Base-by-base conservation (phyloP, 805 yeast species). In the Spathaspora arborariae region DNA sequence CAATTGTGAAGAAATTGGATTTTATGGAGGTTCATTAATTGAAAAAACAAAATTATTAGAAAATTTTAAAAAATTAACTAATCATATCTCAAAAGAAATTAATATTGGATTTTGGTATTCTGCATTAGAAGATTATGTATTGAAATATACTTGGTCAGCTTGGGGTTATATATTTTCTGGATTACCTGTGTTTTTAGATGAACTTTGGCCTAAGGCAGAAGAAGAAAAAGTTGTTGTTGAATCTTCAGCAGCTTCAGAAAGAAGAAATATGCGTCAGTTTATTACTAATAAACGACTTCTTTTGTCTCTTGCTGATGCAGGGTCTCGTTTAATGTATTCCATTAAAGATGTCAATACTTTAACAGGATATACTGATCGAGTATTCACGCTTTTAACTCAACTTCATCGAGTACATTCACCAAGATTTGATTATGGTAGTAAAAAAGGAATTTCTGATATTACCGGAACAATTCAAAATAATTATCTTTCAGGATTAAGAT, bases 111-210 rank as follows among this genome's bases (percentile, higher is more conserved):
- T 87, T 46, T 67, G 75, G 9, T 91, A 89, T 63, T 84, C 82
- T 44, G 73, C 88, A 51, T 64, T 86, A 49, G 97, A 91, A 68
- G 95, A 89, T 60, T 88, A 89, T 58, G 80, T 90, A 41, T 76
- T 91, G 63, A 91, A 90, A 67, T 89, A 88, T 60, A 81, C 92
- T 10, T 91, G 97, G 97, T 89, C 96, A 2, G 96, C 95, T 0
- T 78, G 91, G 67, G 97, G 97, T n/a, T 90, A 89, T 62, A 65
- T 90, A 19, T 90, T 88, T 68, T 88, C 96, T 0, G 85, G 96
- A 1, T 76, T 91, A 51, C 98, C 98, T 2, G 91, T 91, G 15
- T 80, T 90, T 44, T 63, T 88, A 47, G 84, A 83, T 16, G 76
- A 72, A 45, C 50, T 68, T 27, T 66, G 67, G 70, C 53, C 54